Evolutionary conservation across 805 yeast genomes (phyloP).

Genomic region (Hagleromyces aurorensis): DNA sequence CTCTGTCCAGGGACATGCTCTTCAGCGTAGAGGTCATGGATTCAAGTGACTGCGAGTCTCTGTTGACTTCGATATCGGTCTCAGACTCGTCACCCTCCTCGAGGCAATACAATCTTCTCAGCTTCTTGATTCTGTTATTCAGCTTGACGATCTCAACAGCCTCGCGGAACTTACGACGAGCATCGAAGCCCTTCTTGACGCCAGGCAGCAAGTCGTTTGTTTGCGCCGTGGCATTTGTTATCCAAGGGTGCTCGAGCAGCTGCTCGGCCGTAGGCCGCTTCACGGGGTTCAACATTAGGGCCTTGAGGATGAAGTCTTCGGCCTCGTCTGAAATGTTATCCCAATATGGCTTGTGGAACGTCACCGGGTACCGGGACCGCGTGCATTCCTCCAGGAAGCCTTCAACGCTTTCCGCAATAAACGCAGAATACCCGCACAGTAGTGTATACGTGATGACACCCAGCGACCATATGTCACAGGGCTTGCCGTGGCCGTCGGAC

Average conservation of each 20-base stretch:
- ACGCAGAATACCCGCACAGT: conserved; percentile 88
- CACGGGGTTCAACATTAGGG: conserved; percentile 60
- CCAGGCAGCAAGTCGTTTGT: conserved; percentile 68
- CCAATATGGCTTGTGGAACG: conserved; percentile 87
- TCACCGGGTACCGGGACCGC: conserved; percentile 61
- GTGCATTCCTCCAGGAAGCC: conserved; percentile 77
- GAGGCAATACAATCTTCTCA: conserved; percentile 49
- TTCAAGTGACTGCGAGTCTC: conserved; percentile 11
- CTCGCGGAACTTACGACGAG: conserved; percentile 73
- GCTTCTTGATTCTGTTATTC: conserved; percentile 66
- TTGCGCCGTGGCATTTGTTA: conserved; percentile 41
- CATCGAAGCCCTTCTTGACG: conserved; percentile 74
- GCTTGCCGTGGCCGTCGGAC: conserved; percentile 83
- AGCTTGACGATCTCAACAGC: conserved; percentile 81
- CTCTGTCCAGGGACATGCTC: conserved; percentile 10
- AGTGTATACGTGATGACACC: conserved; percentile 91
- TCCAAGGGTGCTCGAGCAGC: conserved; percentile 70
- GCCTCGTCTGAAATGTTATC: conserved; percentile 71
- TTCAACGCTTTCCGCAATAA: conserved; percentile 71
- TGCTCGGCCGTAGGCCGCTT: conserved; percentile 62
- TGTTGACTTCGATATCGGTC: conserved; percentile 26
- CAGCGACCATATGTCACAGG: conserved; percentile 93
- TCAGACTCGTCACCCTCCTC: conserved; percentile 39
- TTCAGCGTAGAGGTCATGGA: conserved; percentile 16
- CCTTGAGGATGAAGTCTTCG: conserved; percentile 62